A percentile compares a stretch with the other conserved stretches of the same genome.
Evolutionary conservation across 2,329 filamentous ascomycete genomes (phyloP).

Genomic region (Fusarium sp.): DNA sequence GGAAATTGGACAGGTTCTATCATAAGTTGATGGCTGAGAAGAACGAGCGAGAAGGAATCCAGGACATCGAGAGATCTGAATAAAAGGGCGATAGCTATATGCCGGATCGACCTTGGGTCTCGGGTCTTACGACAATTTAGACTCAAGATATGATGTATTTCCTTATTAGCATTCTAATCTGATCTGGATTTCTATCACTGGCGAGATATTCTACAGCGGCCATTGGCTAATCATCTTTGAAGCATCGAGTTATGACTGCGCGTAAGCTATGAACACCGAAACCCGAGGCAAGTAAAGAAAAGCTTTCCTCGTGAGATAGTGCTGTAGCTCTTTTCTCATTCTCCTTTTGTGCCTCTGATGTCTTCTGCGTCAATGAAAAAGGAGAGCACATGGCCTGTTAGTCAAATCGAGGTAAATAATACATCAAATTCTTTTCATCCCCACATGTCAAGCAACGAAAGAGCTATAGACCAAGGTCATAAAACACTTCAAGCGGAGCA

Average conservation of each 20-base stretch:
- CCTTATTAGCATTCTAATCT: neutral
- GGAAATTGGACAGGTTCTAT: neutral
- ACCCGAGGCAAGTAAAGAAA: neutral
- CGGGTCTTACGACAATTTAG: too few species aligned
- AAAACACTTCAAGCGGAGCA: fast-evolving
- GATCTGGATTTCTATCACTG: neutral
- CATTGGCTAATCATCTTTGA: neutral
- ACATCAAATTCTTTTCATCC: too few species aligned
- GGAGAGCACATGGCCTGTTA: too few species aligned
- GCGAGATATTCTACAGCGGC: fast-evolving
- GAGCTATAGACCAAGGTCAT: fast-evolving
- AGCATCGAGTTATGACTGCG: neutral
- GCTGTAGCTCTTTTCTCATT: neutral
- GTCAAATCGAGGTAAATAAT: too few species aligned
- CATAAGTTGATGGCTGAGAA: neutral
- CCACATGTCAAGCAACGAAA: neutral
- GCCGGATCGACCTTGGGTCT: too few species aligned
- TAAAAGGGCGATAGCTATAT: neutral
- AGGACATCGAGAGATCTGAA: neutral
- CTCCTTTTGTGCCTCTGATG: too few species aligned
- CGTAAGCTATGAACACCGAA: neutral
- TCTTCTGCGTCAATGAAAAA: neutral
- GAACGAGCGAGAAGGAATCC: fast-evolving
- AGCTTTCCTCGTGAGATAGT: fast-evolving
- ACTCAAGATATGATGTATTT: neutral